phyloP scores from a whole-genome alignment of 2,329 filamentous ascomycete species.

The Rhynchosporium graminicola region DNA sequence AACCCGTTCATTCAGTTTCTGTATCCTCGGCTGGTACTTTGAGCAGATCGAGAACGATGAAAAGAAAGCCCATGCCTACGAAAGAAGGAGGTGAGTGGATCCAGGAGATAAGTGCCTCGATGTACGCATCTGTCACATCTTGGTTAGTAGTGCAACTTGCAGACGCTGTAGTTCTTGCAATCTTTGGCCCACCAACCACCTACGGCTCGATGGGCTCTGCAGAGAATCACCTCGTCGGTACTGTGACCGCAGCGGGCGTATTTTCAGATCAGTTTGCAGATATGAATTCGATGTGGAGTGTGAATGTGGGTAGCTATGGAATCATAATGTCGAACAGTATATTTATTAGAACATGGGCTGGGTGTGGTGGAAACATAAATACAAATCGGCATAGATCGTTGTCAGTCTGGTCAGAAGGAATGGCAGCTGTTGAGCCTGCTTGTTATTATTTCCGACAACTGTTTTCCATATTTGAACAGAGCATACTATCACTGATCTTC shows the following conservation, averaged over 20 bases:
- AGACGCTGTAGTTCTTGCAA: background rate
- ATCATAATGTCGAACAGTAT: too few species aligned
- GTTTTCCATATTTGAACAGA: too few species aligned
- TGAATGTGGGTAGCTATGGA: background rate
- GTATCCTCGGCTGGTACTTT: background rate
- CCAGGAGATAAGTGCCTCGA: background rate
- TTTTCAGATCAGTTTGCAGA: background rate
- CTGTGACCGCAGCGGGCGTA: conserved; percentile 6
- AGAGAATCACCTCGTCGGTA: background rate
- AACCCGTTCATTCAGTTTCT: background rate
- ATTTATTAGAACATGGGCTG: too few species aligned
- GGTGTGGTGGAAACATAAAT: too few species aligned
- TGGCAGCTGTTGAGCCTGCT: too few species aligned
- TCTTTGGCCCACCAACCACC: background rate
- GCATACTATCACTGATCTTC: too few species aligned
- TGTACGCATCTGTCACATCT: background rate
- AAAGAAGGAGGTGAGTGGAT: background rate
- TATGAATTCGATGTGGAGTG: background rate
- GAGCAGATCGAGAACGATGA: background rate
- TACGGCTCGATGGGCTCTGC: background rate
- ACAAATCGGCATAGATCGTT: too few species aligned
- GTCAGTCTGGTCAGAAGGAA: too few species aligned
- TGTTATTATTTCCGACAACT: too few species aligned
- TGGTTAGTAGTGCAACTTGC: background rate
- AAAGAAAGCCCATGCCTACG: background rate